Evolutionary conservation across 495 filamentous ascomycete genomes (phyloP), one percentile per base, ranked within the genome.

Genomic region (Penicillium parvum): DNA sequence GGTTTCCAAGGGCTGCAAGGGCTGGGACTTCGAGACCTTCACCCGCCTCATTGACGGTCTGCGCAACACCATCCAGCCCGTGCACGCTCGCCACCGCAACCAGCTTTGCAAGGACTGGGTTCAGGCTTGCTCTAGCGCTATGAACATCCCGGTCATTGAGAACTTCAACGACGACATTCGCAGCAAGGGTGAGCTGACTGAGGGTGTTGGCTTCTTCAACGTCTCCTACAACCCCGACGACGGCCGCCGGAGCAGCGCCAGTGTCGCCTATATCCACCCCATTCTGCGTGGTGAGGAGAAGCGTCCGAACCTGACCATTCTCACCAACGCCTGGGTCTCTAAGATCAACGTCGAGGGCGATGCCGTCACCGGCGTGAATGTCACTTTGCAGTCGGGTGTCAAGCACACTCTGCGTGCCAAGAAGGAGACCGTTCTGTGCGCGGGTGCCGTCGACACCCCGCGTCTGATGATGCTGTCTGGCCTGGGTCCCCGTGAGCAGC

Each of bases 71-170:
- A 73, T 90, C 42, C 85, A 90, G 61, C 87, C 86, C 5, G 85
- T 90, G 7, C 84, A 90, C 55, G 66, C 71, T 9, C 75, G 78
- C 23, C 85, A 90, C 60, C 76, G 84, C 38, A 92, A 92, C 62
- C 83, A 90, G 68, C 70, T 92, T 25, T 90, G 86, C 67, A 76
- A 84, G 64, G 86, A 92, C 55, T 90, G 86, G 85, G 73, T 92
- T 16, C 62, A 83, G 41, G 79, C 85, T 16, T 88, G 83, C 69
- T 81, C 82, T 16, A 74, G 67, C 5, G 82, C 85, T 1, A 72
- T 90, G 64, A 65, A 84, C 46, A 86, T 92, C 43, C 86, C 86
- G 12, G 61, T 89, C 12, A 80, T 89, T 56, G 65, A 79, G 14
- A 84, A 92, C 64, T 90, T 90, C 76, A 92, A 92, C 66, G 68